Base-by-base conservation (phyloP, 2,329 filamentous ascomycete genomes). In the Sclerotinia glacialis region DNA sequence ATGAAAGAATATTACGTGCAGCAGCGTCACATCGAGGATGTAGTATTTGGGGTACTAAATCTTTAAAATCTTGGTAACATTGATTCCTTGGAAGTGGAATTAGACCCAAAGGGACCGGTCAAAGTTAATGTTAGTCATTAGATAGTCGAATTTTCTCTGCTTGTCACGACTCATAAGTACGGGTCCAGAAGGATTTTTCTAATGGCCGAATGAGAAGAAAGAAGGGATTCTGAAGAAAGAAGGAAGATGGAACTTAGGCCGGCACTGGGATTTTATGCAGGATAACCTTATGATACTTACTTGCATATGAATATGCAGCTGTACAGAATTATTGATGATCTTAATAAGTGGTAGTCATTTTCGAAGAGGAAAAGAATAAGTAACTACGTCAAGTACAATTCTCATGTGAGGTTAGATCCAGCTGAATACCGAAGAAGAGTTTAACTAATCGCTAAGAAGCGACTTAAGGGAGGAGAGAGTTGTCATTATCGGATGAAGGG, bases 1-100 rank as follows among this genome's bases (percentile, higher is more conserved):
- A 65, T 31, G 42, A 14, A n/a, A 37, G 46, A 21, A 65, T 44
- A 60, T 65, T 65, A 65, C 64, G 55, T 65, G 64, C 64, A 65
- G 64, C 54, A 65, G 52, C 46, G 34, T 61, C 64, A 65, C 34
- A 34, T 52, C 37, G 49, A 54, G 37, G 54, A 46, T 23, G 54
- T 46, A 40, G 37, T 40, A 37, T 62, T 40, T 14, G 63, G 63
- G 26, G 34, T 40, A 40, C 53, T 56, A 34, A 40, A 56, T 56
- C 53, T 42, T 42, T 56, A n/a, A 31, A 59, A 46, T 59, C 40
- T 59, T 59, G 40, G 56, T 59, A 59, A 56, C 53, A 42, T 56
- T 56, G 11, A 26, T 56, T n/a, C n/a, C 34, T 54, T 37, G 14
- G 14, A 1, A 37, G 52, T 34, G 28, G 34, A 54, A 37, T 34